Evolutionary conservation across 805 yeast genomes (phyloP).

Genomic region (Wickerhamomyces tratensis): DNA sequence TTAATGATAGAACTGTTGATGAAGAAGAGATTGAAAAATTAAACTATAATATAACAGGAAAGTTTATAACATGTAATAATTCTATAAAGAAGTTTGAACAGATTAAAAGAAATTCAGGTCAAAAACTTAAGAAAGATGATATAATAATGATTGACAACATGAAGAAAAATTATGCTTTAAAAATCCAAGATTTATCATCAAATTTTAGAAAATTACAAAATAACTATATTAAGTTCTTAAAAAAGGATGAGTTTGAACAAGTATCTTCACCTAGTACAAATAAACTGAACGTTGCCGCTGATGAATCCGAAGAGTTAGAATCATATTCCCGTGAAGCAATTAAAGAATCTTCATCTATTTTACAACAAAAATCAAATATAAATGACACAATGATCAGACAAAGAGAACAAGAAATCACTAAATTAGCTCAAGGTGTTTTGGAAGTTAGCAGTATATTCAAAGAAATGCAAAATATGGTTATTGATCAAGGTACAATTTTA

Average conservation of each 20-base stretch:
- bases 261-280: conserved; percentile 19
- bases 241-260: conserved; percentile 65
- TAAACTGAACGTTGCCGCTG: conserved; percentile 17
- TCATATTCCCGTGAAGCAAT: conserved; percentile 44
- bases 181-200: conserved; percentile 71
- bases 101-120: conserved; percentile 25
- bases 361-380: conserved; percentile 22
- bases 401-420: conserved; percentile 83
- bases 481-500: conserved; percentile 90
- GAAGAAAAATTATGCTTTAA: conserved; percentile 75
- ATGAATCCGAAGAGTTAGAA: conserved; percentile 33
- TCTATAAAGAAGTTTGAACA: conserved; percentile 58
- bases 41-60: conserved; percentile 63
- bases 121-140: conserved; percentile 31
- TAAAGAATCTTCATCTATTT: conserved; percentile 33
- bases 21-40: conserved; percentile 74
- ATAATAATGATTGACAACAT: conserved; percentile 65
- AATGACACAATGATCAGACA: conserved; percentile 43
- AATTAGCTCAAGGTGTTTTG: conserved; percentile 86
- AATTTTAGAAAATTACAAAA: conserved; percentile 82
- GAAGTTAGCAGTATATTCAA: conserved; percentile 90
- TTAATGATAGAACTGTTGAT: conserved; percentile 67
- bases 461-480: conserved; percentile 84
- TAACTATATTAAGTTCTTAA: conserved; percentile 73
- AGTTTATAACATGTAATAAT: conserved; percentile 71